Evolutionary conservation across 441 rosid genomes (phyloP).

Genomic region (Adansonia gregorii): DNA sequence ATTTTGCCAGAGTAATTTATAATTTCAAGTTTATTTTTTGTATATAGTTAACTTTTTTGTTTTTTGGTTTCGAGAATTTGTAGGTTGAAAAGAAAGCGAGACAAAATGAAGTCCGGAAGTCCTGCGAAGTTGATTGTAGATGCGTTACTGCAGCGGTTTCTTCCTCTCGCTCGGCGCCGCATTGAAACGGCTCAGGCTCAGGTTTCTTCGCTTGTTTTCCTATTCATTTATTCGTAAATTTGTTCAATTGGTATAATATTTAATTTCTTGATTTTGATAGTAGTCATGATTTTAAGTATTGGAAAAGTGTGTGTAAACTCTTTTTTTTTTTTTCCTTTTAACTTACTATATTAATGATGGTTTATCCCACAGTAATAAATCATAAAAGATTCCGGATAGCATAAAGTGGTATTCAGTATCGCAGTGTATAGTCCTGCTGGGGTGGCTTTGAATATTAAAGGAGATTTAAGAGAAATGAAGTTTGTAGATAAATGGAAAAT

Average conservation of each 20-base stretch:
- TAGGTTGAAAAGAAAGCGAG: neutral
- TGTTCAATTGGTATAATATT: neutral
- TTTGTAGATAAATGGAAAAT: neutral
- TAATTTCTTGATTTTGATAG: neutral
- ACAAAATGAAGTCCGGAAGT: slow-evolving; percentile 81
- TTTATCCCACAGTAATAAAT: neutral
- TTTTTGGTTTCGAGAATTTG: neutral
- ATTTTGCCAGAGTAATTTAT: neutral
- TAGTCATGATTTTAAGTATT: neutral
- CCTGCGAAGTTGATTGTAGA: slow-evolving; percentile 96
- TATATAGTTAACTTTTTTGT: neutral
- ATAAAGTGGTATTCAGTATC: neutral
- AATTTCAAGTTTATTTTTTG: neutral
- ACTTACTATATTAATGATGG: neutral
- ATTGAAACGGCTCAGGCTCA: slow-evolving; percentile 99
- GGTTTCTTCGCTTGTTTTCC: slow-evolving; percentile 44
- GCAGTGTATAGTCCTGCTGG: neutral
- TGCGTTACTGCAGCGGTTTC: slow-evolving; percentile 93
- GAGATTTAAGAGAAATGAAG: slow-evolving; percentile 5
- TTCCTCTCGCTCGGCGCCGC: slow-evolving; percentile 98
- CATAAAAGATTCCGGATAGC: neutral
- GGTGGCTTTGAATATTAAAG: neutral
- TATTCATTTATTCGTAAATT: neutral
- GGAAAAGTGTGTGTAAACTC: neutral
- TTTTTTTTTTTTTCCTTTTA: neutral